phyloP scores from a whole-genome alignment of 1,284 basidiomycete genomes.

The Fomitiporia mediterranea region DNA sequence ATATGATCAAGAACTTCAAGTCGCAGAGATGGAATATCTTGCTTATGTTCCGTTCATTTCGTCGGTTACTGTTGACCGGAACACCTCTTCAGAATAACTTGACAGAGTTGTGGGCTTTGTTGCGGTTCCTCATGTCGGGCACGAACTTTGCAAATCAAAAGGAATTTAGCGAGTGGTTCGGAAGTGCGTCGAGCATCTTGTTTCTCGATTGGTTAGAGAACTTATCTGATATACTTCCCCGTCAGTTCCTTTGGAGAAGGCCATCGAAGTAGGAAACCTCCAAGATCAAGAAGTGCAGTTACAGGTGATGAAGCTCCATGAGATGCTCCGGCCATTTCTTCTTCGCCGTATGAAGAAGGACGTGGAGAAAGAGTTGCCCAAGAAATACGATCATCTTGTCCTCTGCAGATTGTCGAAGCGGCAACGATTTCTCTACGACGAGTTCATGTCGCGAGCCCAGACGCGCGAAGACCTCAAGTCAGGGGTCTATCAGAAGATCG shows the following conservation, averaged over 20 bases:
- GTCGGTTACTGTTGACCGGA: conserved; percentile 85
- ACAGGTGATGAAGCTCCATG: conserved; percentile 88
- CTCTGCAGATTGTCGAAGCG: conserved; percentile 91
- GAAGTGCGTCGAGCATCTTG: conserved; percentile 56
- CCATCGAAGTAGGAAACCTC: conserved; percentile 81
- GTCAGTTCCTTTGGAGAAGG: conserved; percentile 87
- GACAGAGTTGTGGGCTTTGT: conserved; percentile 91
- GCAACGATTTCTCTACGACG: conserved; percentile 96
- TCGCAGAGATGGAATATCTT: conserved; percentile 95
- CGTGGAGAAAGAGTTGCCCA: conserved; percentile 93
- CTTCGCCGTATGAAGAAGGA: conserved; percentile 93
- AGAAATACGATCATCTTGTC: conserved; percentile 93
- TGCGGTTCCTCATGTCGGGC: conserved; percentile 96
- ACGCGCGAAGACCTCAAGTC: conserved; percentile 84
- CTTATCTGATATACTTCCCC: not conserved
- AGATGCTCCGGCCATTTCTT: conserved; percentile 89
- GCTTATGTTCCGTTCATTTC: conserved; percentile 89
- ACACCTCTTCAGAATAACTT: conserved; percentile 96
- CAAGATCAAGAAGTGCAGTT: conserved; percentile 84
- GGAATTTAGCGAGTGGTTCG: conserved; percentile 97
- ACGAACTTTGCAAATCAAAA: conserved; percentile 89
- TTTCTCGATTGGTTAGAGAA: not conserved
- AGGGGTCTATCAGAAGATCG: conserved; percentile 86
- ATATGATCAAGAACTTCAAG: conserved; percentile 99
- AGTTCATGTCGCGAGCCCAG: conserved; percentile 92